phyloP scores from a whole-genome alignment of 2,329 filamentous ascomycete genomes.

The Thelonectria discophora region DNA sequence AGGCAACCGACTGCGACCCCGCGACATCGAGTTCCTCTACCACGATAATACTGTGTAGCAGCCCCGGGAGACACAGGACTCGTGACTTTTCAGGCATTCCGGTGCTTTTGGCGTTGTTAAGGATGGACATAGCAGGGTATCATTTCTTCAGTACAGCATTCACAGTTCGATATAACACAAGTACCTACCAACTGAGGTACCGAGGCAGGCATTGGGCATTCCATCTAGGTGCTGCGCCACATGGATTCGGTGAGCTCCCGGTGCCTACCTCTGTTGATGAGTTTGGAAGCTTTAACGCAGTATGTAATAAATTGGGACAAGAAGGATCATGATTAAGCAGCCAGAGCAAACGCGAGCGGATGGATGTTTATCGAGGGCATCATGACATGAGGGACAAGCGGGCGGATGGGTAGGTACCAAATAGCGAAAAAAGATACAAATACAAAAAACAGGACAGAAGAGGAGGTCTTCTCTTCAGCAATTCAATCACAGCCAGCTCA shows the following conservation, averaged over 20 bases:
- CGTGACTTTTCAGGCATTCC: conserved; percentile 7
- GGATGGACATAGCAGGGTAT: conserved; percentile 14
- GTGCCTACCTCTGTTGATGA: background rate
- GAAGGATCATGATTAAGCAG: no score
- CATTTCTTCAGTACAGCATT: conserved; percentile 15
- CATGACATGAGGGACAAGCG: background rate
- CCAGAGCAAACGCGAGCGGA: no score
- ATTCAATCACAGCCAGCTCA: background rate
- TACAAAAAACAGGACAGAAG: no score
- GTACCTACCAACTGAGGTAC: background rate
- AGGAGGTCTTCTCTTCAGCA: background rate
- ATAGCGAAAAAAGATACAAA: background rate
- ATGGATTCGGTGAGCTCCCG: background rate
- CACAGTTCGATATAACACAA: conserved; percentile 6
- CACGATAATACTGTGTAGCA: conserved; percentile 83
- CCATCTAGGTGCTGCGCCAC: conserved; percentile 9
- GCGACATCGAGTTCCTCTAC: conserved; percentile 93
- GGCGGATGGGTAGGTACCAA: background rate
- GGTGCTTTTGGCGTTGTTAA: conserved; percentile 22
- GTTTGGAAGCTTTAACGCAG: background rate
- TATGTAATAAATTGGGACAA: background rate
- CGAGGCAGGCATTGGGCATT: background rate
- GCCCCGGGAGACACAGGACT: background rate
- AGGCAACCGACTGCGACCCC: conserved; percentile 79
- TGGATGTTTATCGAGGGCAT: background rate